phyloP scores from a whole-genome alignment of 495 filamentous ascomycete species.

The Pyronema omphalodes region DNA sequence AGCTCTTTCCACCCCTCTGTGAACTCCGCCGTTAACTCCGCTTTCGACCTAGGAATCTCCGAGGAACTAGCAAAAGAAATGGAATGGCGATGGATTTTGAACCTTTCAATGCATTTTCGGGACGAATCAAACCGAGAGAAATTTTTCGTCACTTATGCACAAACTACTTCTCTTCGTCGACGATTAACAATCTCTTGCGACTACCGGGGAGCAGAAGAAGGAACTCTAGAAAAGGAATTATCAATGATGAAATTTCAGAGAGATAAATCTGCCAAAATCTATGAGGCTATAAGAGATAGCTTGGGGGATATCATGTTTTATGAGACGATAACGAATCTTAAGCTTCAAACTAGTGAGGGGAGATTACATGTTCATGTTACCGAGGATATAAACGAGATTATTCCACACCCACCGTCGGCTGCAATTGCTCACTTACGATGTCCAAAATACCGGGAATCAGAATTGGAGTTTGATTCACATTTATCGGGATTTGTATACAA shows the following conservation, averaged over 20 bases:
- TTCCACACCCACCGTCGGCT: slow-evolving; percentile 61
- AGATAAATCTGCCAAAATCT: slow-evolving; percentile 88
- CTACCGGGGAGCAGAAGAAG: slow-evolving; percentile 61
- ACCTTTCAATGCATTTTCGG: slow-evolving; percentile 95
- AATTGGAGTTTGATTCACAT: slow-evolving; percentile 73
- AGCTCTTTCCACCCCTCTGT: no score
- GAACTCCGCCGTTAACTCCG: no score
- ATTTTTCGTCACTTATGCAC: slow-evolving; percentile 89
- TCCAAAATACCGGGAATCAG: slow-evolving; percentile 46
- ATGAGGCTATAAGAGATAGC: slow-evolving; percentile 87
- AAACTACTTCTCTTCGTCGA: slow-evolving; percentile 54
- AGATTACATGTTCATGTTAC: slow-evolving; percentile 92
- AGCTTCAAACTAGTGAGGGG: slow-evolving; percentile 75
- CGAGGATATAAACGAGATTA: slow-evolving; percentile 93
- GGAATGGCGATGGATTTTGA: slow-evolving; percentile 83
- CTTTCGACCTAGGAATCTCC: no score
- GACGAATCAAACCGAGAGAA: slow-evolving; percentile 91
- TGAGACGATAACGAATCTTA: slow-evolving; percentile 87
- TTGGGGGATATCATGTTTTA: slow-evolving; percentile 87
- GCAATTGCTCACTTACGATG: slow-evolving; percentile 60
- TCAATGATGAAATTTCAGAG: slow-evolving; percentile 62
- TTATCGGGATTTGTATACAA: slow-evolving; percentile 97
- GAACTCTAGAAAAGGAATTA: slow-evolving; percentile 74
- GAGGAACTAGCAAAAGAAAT: slow-evolving; percentile 36
- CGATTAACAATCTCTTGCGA: slow-evolving; percentile 87